These are phyloP conservation scores for Neurospora sp. DNA, from an alignment of 495 filamentous ascomycete genomes.

Conservation along the genomic window DNA sequence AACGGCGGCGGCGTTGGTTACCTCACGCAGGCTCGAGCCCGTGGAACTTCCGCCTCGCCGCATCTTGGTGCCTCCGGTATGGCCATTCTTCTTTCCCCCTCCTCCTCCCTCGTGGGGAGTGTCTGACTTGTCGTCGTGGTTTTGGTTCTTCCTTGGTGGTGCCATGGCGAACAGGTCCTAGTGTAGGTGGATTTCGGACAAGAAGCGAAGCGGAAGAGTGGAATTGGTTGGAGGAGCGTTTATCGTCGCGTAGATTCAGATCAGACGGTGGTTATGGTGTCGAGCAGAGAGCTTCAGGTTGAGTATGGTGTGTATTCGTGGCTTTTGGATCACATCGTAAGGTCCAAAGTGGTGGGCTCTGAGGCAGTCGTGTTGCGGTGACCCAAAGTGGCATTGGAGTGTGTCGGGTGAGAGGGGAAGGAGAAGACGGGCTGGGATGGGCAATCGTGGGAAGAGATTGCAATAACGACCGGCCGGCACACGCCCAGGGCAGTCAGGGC, in stretches of 20 bases:
- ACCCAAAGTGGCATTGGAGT: background rate
- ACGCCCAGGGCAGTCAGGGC: background rate
- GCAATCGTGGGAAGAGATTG: background rate
- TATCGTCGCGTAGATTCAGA: background rate
- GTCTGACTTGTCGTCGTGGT: slow-evolving; percentile 38
- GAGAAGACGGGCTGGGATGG: background rate
- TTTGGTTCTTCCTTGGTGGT: slow-evolving; percentile 21
- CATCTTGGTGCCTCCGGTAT: slow-evolving; percentile 29
- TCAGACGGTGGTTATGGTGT: background rate
- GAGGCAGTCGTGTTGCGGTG: background rate
- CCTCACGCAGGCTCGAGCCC: slow-evolving; percentile 33
- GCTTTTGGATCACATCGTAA: background rate
- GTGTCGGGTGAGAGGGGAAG: background rate
- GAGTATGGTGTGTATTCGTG: background rate
- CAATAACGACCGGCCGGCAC: background rate
- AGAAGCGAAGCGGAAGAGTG: background rate
- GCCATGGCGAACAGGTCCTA: slow-evolving; percentile 17
- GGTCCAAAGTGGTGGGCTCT: background rate
- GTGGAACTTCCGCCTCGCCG: slow-evolving; percentile 36
- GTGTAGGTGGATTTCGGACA: background rate
- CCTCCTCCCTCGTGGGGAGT: slow-evolving; percentile 15
- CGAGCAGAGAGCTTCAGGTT: background rate
- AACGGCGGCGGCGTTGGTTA: slow-evolving; percentile 19
- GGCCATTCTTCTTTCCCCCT: slow-evolving; percentile 30
- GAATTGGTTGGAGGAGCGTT: background rate